Conservation (phyloP, 768 basidiomycete species). For the Amanita molliuscula region DNA sequence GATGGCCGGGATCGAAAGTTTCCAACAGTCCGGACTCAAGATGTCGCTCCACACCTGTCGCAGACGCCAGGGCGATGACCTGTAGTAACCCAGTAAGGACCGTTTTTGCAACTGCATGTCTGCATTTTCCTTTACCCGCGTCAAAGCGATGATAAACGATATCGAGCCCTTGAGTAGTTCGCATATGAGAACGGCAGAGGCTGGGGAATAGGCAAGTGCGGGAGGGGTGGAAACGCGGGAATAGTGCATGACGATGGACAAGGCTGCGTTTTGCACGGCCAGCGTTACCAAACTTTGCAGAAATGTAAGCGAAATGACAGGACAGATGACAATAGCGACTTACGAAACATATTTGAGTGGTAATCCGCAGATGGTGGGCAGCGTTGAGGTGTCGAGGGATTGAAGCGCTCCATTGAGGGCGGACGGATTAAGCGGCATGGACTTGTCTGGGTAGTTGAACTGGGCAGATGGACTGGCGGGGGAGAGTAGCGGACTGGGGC, state of each 20-base stretch:
- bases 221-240: conserved; percentile 84
- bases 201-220: conserved; percentile 80
- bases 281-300: conserved; percentile 61
- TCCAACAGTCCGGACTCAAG: conserved; percentile 94
- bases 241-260: conserved; percentile 98
- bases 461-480: conserved; percentile 42
- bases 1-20: conserved; percentile 91
- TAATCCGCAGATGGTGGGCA: conserved; percentile 55
- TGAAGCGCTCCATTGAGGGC: conserved; percentile 22
- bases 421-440: conserved; percentile 18
- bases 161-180: conserved; percentile 92
- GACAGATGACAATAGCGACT: conserved; percentile 16
- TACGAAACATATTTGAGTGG: conserved; percentile 78
- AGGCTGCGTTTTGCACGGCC: conserved; percentile 88
- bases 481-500: conserved; percentile 31
- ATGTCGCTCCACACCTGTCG: conserved; percentile 56
- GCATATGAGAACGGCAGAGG: conserved; percentile 88
- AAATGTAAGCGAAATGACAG: conserved; percentile 1
- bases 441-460: conserved; percentile 30
- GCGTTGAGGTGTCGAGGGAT: conserved; percentile 19
- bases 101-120: conserved; percentile 32
- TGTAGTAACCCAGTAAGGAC: conserved; percentile 26
- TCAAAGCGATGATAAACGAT: conserved; percentile 80
- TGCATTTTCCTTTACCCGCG: conserved; percentile 32
- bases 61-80: conserved; percentile 40